Percentiles rank a stretch among this genome's conserved stretches.
phyloP scores from a whole-genome alignment of 2,329 filamentous ascomycete species.

The Leptoxyphium fumago region DNA sequence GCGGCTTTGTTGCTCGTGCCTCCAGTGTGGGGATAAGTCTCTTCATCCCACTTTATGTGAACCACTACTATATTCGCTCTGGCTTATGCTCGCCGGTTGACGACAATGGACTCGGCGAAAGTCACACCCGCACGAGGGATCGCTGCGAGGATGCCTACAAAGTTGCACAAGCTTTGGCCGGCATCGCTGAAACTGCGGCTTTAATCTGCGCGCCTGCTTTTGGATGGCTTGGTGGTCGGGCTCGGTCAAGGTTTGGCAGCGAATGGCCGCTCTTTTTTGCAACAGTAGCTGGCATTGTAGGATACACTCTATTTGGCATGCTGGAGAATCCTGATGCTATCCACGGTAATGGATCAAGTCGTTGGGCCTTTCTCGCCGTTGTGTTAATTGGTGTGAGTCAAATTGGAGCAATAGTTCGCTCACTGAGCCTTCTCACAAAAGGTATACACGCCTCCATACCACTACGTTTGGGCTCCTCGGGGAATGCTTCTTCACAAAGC shows the following conservation, averaged over 20 bases:
- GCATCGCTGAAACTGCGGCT: conserved; percentile 74
- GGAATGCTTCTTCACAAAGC: background rate
- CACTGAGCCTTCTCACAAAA: conserved; percentile 70
- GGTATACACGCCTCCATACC: conserved; percentile 44
- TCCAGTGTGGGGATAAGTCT: conserved; percentile 91
- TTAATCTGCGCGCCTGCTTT: conserved; percentile 76
- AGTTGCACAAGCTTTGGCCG: conserved; percentile 72
- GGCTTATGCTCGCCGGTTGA: conserved; percentile 51
- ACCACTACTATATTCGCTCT: conserved; percentile 71
- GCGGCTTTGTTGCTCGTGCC: conserved; percentile 85
- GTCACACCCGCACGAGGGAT: conserved; percentile 53
- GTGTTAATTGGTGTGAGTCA: conserved; percentile 79
- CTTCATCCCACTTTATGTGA: conserved; percentile 86
- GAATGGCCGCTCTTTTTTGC: conserved; percentile 63
- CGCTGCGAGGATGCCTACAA: conserved; percentile 79
- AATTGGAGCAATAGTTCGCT: conserved; percentile 93
- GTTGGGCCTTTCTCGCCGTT: conserved; percentile 49
- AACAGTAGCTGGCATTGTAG: conserved; percentile 57
- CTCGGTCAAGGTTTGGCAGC: background rate
- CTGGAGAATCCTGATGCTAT: conserved; percentile 60
- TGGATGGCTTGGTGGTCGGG: conserved; percentile 59
- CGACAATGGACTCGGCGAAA: conserved; percentile 9
- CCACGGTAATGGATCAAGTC: conserved; percentile 47
- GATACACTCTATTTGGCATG: conserved; percentile 64
- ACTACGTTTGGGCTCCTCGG: background rate